phyloP scores from a whole-genome alignment of 2,329 filamentous ascomycete species.

The Tolypocladium inflatum region DNA sequence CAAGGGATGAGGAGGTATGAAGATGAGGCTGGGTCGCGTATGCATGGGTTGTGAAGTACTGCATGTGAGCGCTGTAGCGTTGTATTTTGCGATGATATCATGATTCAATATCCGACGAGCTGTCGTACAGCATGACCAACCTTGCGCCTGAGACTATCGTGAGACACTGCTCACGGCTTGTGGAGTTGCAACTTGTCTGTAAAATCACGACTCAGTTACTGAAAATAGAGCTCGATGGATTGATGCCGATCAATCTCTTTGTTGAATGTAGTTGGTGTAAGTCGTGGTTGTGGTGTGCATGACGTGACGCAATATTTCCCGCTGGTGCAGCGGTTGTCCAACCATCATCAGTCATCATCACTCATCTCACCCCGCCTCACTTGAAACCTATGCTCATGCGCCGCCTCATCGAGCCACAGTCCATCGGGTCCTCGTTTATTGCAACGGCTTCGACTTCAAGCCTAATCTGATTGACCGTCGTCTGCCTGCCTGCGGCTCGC shows the following conservation, averaged over 20 bases:
- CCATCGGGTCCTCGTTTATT: neutral
- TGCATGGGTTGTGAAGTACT: neutral
- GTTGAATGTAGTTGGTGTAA: neutral
- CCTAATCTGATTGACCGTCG: neutral
- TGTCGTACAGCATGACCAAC: no score
- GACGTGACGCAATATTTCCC: neutral
- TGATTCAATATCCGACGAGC: no score
- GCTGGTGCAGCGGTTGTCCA: neutral
- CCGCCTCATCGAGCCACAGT: neutral
- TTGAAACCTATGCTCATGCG: neutral
- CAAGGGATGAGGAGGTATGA: neutral
- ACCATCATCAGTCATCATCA: neutral
- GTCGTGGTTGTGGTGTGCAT: neutral
- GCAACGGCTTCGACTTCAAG: neutral
- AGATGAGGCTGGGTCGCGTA: neutral
- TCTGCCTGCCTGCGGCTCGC: neutral
- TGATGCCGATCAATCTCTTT: neutral
- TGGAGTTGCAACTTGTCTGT: neutral
- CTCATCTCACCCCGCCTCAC: neutral
- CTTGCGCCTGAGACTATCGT: neutral
- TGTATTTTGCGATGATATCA: no score
- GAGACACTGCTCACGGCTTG: neutral
- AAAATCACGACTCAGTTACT: neutral
- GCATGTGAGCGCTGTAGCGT: neutral
- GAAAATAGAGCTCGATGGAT: neutral